phyloP scores from a whole-genome alignment of 805 yeast genomes.

The Candida awuae region DNA sequence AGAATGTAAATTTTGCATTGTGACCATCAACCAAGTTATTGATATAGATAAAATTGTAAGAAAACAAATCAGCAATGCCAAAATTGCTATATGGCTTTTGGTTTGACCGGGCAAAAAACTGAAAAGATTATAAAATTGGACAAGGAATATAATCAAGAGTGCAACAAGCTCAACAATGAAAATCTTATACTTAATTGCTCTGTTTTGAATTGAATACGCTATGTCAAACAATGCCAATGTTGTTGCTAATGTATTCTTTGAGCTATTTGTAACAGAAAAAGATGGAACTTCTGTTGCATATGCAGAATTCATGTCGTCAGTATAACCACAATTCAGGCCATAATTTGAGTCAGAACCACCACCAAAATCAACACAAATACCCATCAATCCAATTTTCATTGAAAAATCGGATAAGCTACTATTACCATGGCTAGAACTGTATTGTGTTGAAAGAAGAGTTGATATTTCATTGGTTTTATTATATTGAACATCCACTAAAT shows the following conservation, averaged over 20 bases:
- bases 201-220: conserved; percentile 9
- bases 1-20: conserved; percentile 3
- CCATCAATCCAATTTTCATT: conserved; percentile 13
- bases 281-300: conserved; percentile 11
- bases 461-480: conserved; percentile 11
- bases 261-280: conserved; percentile 10
- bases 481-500: conserved; percentile 9
- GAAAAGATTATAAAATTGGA: conserved; percentile 10
- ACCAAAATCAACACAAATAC: conserved; percentile 13
- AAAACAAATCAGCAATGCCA: neutral
- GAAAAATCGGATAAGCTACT: conserved; percentile 9
- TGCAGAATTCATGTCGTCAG: conserved; percentile 7
- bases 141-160: conserved; percentile 5
- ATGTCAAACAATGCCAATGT: conserved; percentile 11
- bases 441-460: conserved; percentile 8
- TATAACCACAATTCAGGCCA: conserved; percentile 12
- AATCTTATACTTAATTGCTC: conserved; percentile 9
- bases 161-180: conserved; percentile 11
- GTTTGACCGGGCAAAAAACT: conserved; percentile 12
- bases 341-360: conserved; percentile 1
- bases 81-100: conserved; percentile 1
- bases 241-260: conserved; percentile 5
- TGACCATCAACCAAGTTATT: conserved; percentile 11
- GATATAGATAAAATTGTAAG: conserved; percentile 9
- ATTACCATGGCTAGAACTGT: conserved; percentile 9